Base-by-base conservation (phyloP, 257 asterid genomes). In the Lavandula angustifolia region DNA sequence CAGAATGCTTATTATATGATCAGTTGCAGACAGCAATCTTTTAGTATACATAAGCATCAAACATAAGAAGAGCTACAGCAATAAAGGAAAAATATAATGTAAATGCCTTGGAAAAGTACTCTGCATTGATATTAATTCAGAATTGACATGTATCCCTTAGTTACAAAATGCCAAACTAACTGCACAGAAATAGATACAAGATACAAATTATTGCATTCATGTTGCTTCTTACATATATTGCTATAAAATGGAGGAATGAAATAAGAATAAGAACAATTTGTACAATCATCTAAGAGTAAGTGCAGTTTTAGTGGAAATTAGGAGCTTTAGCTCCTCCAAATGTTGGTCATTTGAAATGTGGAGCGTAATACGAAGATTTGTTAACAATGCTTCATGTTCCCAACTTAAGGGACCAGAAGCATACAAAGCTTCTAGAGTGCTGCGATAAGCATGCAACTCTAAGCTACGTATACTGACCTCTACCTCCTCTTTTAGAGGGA, bases 321-420 rank as follows among this genome's bases (percentile, higher is more conserved):
- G 80, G 75, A 74, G 76, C 83, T 80, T 92, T 64, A 92, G 79
- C 88, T 86, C 94, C 78, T 68, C 73, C 87, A 87, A 86, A 82
- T 92, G 96, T 78, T 85, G 95, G 73, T 92, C 98, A 82, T 92
- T 87, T 73, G 98, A 86, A 72, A 92, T 87, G 75, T 83, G 88
- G 66, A 92, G 95, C 77, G 68, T 68, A 46, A 82, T 85, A 57
- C 98, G 96, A 71, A 92, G 96, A 78, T 92, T 75, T 58, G 98
- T 92, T 80, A 88, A 74, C 60, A 88, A 51, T 70, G 90, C 79
- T 75, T 92, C 96, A 67, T 84, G 89, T 34, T 92, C 96, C 96
- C 98, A 92, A 75, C 89, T 92, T 80, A 88, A 87, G 73, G 95
- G 95, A 72, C 98, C 98, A 77, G 95, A 88, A 73, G 87, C 95